A percentile compares a stretch with the other conserved stretches of the same genome.
Conservation (phyloP, 495 filamentous ascomycete species). For the Aspergillus diversus region DNA sequence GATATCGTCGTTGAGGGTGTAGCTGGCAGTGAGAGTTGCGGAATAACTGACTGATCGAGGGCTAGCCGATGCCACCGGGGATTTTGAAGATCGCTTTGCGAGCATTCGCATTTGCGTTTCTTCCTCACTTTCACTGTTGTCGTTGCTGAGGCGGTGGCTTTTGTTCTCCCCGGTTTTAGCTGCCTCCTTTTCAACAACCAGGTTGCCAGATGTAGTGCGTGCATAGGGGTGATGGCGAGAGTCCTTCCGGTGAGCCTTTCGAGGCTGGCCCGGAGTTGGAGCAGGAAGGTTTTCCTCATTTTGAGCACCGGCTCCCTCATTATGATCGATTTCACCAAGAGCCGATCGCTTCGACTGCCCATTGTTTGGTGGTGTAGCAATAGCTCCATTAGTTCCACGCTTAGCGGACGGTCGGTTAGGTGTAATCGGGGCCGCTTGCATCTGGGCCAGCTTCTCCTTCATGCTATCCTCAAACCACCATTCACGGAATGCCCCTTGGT, state of each 20-base stretch:
- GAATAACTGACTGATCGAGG: conserved; percentile 55
- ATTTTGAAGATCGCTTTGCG: conserved; percentile 59
- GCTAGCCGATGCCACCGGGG: conserved; percentile 48
- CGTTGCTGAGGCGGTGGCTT: conserved; percentile 39
- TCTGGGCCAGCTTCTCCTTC: conserved; percentile 63
- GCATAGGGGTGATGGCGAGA: conserved; percentile 59
- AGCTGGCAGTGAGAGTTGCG: conserved; percentile 50
- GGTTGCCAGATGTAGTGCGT: conserved; percentile 46
- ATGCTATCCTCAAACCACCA: conserved; percentile 96
- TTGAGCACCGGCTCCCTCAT: conserved; percentile 61
- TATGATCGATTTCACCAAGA: conserved; percentile 86
- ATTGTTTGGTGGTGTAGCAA: conserved; percentile 81
- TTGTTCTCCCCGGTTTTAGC: conserved; percentile 47
- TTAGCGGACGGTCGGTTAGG: conserved; percentile 68
- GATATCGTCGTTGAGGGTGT: conserved; percentile 46
- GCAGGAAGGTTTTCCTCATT: conserved; percentile 86
- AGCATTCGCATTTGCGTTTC: conserved; percentile 75
- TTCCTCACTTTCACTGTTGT: conserved; percentile 72
- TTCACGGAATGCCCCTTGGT: conserved; percentile 93
- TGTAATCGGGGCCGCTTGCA: conserved; percentile 67
- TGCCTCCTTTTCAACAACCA: conserved; percentile 39
- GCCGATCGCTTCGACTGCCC: conserved; percentile 75
- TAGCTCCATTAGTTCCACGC: conserved; percentile 60
- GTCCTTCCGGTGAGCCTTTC: conserved; percentile 76
- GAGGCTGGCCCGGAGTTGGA: conserved; percentile 92